phyloP scores from a whole-genome alignment of 495 filamentous ascomycete species.

The Podospora sp. region DNA sequence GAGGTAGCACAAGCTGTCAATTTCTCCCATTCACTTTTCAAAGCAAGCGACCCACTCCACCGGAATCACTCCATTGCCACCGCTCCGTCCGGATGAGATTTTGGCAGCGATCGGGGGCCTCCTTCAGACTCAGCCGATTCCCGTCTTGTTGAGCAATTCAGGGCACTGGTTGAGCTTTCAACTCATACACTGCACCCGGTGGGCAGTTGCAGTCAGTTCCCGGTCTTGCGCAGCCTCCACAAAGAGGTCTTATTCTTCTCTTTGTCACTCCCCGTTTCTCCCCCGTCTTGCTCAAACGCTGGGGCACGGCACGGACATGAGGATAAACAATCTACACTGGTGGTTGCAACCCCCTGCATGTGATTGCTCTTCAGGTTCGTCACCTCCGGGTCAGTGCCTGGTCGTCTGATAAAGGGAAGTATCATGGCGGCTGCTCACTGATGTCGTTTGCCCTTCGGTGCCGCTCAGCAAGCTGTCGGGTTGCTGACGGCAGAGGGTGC shows the following conservation, averaged over 20 bases:
- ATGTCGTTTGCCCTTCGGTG: not conserved
- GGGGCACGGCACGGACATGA: not conserved
- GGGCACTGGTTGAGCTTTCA: too few species aligned
- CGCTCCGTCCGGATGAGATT: not conserved
- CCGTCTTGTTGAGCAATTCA: too few species aligned
- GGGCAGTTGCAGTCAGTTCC: not conserved
- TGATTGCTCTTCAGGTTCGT: not conserved
- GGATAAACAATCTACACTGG: not conserved
- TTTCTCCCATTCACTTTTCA: not conserved
- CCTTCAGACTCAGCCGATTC: too few species aligned
- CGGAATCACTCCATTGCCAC: not conserved
- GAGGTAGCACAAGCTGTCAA: not conserved
- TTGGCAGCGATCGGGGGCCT: not conserved
- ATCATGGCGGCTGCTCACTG: not conserved
- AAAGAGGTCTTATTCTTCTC: not conserved
- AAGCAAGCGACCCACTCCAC: not conserved
- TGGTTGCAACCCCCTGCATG: not conserved
- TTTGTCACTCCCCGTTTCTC: not conserved
- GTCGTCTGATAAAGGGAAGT: not conserved
- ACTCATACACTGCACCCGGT: not conserved
- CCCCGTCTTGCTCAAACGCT: not conserved
- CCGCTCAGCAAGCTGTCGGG: not conserved
- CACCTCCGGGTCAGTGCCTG: not conserved
- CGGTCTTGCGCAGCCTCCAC: not conserved
- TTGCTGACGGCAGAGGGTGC: not conserved